Base-by-base conservation (phyloP, 2,329 filamentous ascomycete genomes). In the Alternaria conjuncta region DNA sequence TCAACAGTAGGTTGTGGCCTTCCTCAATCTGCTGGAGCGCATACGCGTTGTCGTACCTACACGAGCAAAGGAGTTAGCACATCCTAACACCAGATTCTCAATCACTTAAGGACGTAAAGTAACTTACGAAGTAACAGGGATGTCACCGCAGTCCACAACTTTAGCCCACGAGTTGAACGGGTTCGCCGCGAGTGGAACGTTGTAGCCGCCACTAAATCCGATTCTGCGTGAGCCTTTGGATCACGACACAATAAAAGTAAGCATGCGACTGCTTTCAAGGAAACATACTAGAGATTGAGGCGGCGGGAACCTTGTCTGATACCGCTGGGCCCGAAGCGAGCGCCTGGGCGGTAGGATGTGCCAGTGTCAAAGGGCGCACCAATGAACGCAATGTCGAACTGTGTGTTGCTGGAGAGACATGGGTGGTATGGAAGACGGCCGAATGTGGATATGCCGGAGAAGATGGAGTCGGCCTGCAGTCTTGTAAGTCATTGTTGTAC, bases 291-390 rank as follows among this genome's bases (percentile, higher is more conserved):
- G 61, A 96, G 89, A 82, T 95, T 96, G 69, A 96, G 87, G 70
- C 92, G 88, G 75, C 92, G 89, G 76, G 92, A 95, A 81, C 92
- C 93, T 85, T 96, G 93, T 78, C 93, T 88, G 73, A 96, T 95
- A 51, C 92, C 92, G 30, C 90, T 92, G 10, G 93, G 93, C 0
- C 93, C 93, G 71, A 96, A 96, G 36, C 93, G 88, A 63, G 93
- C 93, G 69, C 93, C 92, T 4, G 92, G 93, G 55, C 92, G 85
- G 81, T 96, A 96, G 0, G 92, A 94, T 25, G 92, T 96, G 56
- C 92, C 92, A 1, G 93, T 95, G 77, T 96, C 93, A 71, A 96
- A 96, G 0, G 93, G 92, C 44, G 92, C 92, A 90, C 91, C 92
- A 55, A 96, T 87, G 79, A 96, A 96, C 2, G 93, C 93, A 79